Conservation (phyloP, 2,329 filamentous ascomycete species). For the Onygenales sp. region DNA sequence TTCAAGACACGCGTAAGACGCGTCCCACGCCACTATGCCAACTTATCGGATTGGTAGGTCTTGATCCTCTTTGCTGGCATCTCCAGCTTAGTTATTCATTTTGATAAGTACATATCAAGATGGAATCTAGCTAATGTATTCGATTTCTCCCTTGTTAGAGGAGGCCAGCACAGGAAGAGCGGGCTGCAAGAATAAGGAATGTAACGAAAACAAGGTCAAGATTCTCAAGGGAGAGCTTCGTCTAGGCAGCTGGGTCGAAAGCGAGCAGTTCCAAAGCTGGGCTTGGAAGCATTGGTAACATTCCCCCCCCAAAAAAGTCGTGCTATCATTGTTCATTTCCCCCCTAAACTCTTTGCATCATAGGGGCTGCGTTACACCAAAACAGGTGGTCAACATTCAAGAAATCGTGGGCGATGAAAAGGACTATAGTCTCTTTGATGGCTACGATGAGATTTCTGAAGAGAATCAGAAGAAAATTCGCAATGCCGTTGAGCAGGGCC, state of each 20-base stretch:
- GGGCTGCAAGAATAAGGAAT: slow-evolving; percentile 61
- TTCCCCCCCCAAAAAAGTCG: neutral
- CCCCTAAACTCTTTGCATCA: neutral
- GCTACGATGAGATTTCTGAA: slow-evolving; percentile 64
- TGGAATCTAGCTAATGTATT: neutral
- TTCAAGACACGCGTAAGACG: neutral
- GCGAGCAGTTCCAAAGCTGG: slow-evolving; percentile 54
- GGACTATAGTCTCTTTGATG: slow-evolving; percentile 63
- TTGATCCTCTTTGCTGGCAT: neutral
- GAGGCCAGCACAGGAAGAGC: slow-evolving; percentile 61
- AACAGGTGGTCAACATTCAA: slow-evolving; percentile 56
- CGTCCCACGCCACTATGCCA: slow-evolving; percentile 6
- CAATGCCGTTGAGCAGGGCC: slow-evolving; percentile 62
- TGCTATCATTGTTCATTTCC: neutral
- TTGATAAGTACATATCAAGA: neutral
- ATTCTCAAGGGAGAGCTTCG: slow-evolving; percentile 72
- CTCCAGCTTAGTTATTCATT: neutral
- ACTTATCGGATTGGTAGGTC: slow-evolving; percentile 13
- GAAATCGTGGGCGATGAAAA: slow-evolving; percentile 39
- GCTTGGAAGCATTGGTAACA: slow-evolving; percentile 77
- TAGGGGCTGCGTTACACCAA: slow-evolving; percentile 84
- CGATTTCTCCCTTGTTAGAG: slow-evolving; percentile 44
- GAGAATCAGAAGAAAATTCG: slow-evolving; percentile 65
- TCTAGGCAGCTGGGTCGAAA: slow-evolving; percentile 62
- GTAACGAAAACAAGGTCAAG: slow-evolving; percentile 61